Base-by-base conservation (phyloP, 169 alveolate genomes). In the Eimeria praecox region DNA sequence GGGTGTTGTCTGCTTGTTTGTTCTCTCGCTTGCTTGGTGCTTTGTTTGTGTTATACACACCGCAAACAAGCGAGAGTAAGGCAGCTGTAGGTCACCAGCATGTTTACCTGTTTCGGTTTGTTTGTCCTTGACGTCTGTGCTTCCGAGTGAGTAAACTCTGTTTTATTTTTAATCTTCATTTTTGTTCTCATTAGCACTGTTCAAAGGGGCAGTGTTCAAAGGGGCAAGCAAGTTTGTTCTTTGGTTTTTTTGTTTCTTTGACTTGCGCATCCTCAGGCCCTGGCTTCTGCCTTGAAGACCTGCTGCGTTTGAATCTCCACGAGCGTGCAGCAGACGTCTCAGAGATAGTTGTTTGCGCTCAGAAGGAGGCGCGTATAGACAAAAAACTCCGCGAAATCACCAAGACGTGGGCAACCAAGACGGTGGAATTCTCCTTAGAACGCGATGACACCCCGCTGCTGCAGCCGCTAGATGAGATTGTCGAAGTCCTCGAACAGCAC, bases 271-370 rank as follows among this genome's bases (percentile, higher is more conserved):
- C 52, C 54, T 22, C 64, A 90, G 95, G 99, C 24, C 99, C 99
- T 44, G 97, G 97, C 86, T 98, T 99, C 98, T 97, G 99, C 89
- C 97, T 99, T 96, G 99, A 98, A 93, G 99, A 98, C 89, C 97
- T 99, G 90, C 97, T 99, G 90, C 98, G 98, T 56, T 97, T 99
- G 52, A 97, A 98, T 89, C 97, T 99, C 91, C 98, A 98, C 97
- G 98, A 97, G 85, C 98, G 96, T 95, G 99, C 98, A 38, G 99
- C 98, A 44, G 99, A 98, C 56, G 99, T 99, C 1, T 98, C 98
- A 49, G 99, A 99, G 94, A 98, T 98, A 27, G 99, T 98, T n/a
- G 99, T 98, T 94, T 98, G 98, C 44, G 99, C 99, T 35, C 98
- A 97, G 95, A 99, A 98, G 97, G 99, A 99, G 96, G 99, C 99